Evolutionary conservation across 78 protist genomes (phyloP).

Genomic region (Parvularia atlantis): DNA sequence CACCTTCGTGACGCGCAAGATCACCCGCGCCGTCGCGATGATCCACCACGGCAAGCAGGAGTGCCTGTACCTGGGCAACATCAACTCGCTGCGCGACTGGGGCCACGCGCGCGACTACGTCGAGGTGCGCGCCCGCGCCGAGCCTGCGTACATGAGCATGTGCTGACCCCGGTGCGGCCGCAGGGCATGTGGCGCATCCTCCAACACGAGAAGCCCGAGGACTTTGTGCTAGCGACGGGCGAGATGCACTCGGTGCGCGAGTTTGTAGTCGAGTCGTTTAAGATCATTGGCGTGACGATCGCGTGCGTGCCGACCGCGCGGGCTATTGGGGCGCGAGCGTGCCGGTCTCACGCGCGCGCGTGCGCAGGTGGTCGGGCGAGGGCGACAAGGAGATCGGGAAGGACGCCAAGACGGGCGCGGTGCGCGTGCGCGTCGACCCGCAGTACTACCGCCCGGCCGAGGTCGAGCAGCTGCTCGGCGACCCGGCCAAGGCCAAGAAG

Average conservation of each 20-base stretch:
- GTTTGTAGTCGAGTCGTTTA: slow-evolving; percentile 68
- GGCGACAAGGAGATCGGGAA: slow-evolving; percentile 54
- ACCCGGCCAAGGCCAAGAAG: slow-evolving; percentile 62
- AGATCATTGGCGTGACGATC: slow-evolving; percentile 35
- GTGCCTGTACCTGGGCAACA: slow-evolving; percentile 68
- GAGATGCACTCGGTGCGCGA: slow-evolving; percentile 70
- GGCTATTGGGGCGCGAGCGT: no score
- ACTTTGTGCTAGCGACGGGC: slow-evolving; percentile 83
- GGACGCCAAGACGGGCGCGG: slow-evolving; percentile 16
- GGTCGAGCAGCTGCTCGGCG: slow-evolving; percentile 77
- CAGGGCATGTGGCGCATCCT: slow-evolving; percentile 78
- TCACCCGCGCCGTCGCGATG: slow-evolving; percentile 80
- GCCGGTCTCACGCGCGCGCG: no score
- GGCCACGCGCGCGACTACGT: slow-evolving; percentile 82
- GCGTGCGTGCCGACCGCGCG: background rate
- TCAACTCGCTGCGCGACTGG: slow-evolving; percentile 81
- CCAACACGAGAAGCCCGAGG: slow-evolving; percentile 66
- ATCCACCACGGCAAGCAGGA: slow-evolving; percentile 49
- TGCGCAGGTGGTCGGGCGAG: slow-evolving; percentile 67
- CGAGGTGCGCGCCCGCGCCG: slow-evolving; percentile 1
- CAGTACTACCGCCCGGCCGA: slow-evolving; percentile 82
- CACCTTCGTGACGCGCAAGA: slow-evolving; percentile 89
- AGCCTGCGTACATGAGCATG: background rate
- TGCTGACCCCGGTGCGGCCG: background rate
- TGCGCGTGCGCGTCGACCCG: slow-evolving; percentile 24